Evolutionary conservation across 192 early-diverging fungal genomes (phyloP).

Genomic region (Chytriomyces sp.): DNA sequence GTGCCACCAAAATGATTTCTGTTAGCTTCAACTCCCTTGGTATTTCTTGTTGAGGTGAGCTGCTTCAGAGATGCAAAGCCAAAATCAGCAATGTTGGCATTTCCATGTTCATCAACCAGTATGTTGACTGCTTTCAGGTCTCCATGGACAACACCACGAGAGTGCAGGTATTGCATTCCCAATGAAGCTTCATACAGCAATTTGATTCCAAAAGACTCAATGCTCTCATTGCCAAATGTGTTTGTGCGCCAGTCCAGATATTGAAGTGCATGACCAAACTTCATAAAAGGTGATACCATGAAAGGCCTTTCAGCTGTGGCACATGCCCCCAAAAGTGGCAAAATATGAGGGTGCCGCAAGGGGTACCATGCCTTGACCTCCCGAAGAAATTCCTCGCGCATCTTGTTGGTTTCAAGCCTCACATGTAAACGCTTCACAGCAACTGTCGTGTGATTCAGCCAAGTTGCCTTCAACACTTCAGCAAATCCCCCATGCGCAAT

Average conservation of each 20-base stretch:
- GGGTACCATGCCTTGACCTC: constrained; percentile 42
- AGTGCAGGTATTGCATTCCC: constrained; percentile 45
- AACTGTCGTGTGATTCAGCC: constrained; percentile 38
- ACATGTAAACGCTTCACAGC: constrained; percentile 39
- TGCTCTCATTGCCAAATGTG: background rate
- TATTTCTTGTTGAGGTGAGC: constrained; percentile 19
- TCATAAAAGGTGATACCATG: constrained; percentile 45
- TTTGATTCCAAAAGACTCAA: constrained; percentile 2
- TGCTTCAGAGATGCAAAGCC: constrained; percentile 38
- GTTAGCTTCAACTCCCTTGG: background rate
- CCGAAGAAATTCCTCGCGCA: constrained; percentile 34
- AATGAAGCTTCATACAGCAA: constrained; percentile 40
- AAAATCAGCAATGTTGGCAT: constrained; percentile 33
- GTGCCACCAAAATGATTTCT: constrained; percentile 34
- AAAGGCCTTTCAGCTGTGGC: constrained; percentile 40
- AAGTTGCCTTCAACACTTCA: constrained; percentile 37
- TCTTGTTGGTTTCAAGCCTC: constrained; percentile 24
- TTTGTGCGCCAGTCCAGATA: constrained; percentile 31
- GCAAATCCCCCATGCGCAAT: constrained; percentile 44
- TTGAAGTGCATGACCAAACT: constrained; percentile 29
- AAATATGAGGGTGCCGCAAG: constrained; percentile 44
- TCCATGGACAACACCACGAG: constrained; percentile 32
- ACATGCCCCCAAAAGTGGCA: constrained; percentile 47
- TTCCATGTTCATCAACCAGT: constrained; percentile 33
- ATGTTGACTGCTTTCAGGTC: constrained; percentile 47